A percentile compares a stretch with the other conserved stretches of the same genome.
Conservation (phyloP, 169 alveolate genomes). For the Plasmodium billcollinsi region DNA sequence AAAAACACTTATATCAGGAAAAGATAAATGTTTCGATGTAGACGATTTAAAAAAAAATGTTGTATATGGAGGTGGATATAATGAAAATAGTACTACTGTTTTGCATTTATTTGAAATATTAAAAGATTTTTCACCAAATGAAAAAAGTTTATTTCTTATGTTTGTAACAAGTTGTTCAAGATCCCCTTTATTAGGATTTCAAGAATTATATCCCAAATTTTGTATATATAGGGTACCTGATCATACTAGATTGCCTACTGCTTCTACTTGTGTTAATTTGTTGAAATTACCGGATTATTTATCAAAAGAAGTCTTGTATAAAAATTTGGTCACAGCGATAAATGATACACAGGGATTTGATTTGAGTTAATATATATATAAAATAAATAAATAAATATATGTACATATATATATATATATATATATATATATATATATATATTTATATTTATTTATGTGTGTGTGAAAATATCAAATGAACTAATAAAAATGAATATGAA, state of each 20-base stretch:
- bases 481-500: too few species aligned
- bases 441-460: too few species aligned
- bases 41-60: conserved; percentile 91
- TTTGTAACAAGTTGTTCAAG: conserved; percentile 97
- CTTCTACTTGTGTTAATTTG: conserved; percentile 97
- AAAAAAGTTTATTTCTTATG: conserved; percentile 92
- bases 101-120: conserved; percentile 95
- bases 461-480: too few species aligned
- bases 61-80: conserved; percentile 93
- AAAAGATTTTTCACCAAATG: conserved; percentile 85
- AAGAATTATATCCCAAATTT: conserved; percentile 93
- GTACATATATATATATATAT: too few species aligned
- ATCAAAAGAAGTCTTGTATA: conserved; percentile 85
- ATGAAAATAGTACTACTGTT: conserved; percentile 87
- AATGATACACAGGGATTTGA: conserved; percentile 93
- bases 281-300: conserved; percentile 95
- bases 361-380: conserved; percentile 82
- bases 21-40: conserved; percentile 91
- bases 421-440: too few species aligned
- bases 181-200: conserved; percentile 96
- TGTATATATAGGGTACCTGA: conserved; percentile 93
- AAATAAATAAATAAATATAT: too few species aligned
- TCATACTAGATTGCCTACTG: conserved; percentile 94
- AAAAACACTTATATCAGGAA: conserved; percentile 95
- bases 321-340: conserved; percentile 91